Conservation (phyloP, 169 alveolate genomes). For the Cryptosporidium sp. region DNA sequence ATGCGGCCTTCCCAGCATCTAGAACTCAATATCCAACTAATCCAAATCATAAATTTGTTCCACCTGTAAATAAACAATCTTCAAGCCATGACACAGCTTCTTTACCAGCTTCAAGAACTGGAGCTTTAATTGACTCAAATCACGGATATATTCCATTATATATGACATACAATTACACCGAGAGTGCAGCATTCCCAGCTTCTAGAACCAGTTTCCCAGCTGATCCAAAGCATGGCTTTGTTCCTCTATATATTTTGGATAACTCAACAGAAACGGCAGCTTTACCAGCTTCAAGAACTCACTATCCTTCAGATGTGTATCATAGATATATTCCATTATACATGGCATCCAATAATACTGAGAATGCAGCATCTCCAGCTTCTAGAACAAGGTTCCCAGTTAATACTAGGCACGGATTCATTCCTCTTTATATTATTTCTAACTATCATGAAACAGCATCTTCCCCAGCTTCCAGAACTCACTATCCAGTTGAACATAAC, state of each 20-base stretch:
- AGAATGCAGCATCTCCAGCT: conserved; percentile 28
- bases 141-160: conserved; percentile 12
- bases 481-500: background rate
- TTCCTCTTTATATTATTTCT: background rate
- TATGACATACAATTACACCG: background rate
- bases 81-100: background rate
- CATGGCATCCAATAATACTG: background rate
- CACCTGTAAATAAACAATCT: background rate
- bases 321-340: conserved; percentile 22
- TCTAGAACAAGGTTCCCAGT: conserved; percentile 18
- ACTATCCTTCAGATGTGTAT: background rate
- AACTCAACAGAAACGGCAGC: conserved; percentile 18
- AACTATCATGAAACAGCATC: background rate
- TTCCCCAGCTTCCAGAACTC: conserved; percentile 50
- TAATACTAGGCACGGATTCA: conserved; percentile 3
- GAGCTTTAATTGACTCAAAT: background rate
- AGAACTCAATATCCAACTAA: conserved; percentile 8
- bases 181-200: conserved; percentile 41
- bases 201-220: conserved; percentile 31
- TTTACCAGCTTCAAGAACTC: conserved; percentile 35
- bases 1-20: conserved; percentile 30
- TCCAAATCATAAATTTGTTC: conserved; percentile 19
- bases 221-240: conserved; percentile 6
- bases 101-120: conserved; percentile 29
- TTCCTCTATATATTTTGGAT: background rate